phyloP scores from a whole-genome alignment of 1,139 yeast genomes.

The Candida smagusa region DNA sequence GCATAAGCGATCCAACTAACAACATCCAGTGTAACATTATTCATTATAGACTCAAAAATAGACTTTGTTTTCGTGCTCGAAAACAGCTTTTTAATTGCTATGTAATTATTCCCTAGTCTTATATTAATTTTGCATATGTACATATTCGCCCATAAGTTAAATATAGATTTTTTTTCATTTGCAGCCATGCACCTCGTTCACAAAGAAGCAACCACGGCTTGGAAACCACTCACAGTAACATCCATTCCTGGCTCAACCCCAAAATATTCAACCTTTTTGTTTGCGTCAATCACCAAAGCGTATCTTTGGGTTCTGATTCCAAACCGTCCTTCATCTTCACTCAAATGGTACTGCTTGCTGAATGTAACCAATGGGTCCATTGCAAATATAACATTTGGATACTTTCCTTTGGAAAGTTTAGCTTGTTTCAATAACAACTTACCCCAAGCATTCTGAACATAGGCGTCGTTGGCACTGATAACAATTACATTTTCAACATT shows the following conservation, averaged over 20 bases:
- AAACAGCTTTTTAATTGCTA: too few species aligned
- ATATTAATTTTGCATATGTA: too few species aligned
- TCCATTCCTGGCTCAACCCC: constrained; percentile 28
- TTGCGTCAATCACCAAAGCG: constrained; percentile 58
- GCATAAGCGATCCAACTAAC: too few species aligned
- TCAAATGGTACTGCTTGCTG: constrained; percentile 16
- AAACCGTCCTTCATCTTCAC: constrained; percentile 18
- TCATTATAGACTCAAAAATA: too few species aligned
- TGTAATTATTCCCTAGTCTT: too few species aligned
- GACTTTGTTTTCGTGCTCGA: too few species aligned
- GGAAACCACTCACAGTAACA: constrained; percentile 24
- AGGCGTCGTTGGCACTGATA: constrained; percentile 25
- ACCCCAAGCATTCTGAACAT: constrained; percentile 27
- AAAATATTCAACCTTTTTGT: constrained; percentile 13
- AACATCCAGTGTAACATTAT: too few species aligned
- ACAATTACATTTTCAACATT: constrained; percentile 19
- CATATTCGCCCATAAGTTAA: too few species aligned
- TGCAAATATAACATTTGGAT: constrained; percentile 22
- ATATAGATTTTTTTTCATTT: too few species aligned
- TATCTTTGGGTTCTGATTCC: constrained; percentile 70
- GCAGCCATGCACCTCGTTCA: too few species aligned
- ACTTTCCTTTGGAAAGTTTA: constrained; percentile 6
- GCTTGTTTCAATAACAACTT: constrained; percentile 20
- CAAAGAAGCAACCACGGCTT: constrained; percentile 9
- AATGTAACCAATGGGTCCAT: constrained; percentile 23